phyloP scores from a whole-genome alignment of 257 asterid genomes.

The Thymus mandschuricus region DNA sequence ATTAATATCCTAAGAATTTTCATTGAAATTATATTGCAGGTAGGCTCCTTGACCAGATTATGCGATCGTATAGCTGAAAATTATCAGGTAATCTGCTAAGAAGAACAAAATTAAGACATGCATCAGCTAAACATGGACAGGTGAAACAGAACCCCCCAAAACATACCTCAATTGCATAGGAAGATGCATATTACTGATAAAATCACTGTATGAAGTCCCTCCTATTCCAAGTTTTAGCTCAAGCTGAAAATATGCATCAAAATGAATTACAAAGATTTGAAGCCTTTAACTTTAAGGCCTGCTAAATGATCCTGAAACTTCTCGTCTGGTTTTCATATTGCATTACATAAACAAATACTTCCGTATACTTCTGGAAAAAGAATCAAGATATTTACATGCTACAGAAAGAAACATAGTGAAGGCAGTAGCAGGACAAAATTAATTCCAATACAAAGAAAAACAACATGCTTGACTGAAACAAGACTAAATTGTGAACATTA shows the following conservation, averaged over 20 bases:
- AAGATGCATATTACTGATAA: constrained; percentile 77
- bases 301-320: not conserved
- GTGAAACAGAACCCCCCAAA: constrained; percentile 21
- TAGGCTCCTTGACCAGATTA: not conserved
- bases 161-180: constrained; percentile 93
- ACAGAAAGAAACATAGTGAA: not conserved
- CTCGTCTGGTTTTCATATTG: not conserved
- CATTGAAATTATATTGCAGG: not conserved
- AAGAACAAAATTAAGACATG: constrained; percentile 5
- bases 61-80: constrained; percentile 3
- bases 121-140: constrained; percentile 1
- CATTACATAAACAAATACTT: not conserved
- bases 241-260: constrained; percentile 51
- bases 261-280: constrained; percentile 26
- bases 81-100: not conserved
- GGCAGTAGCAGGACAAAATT: not conserved
- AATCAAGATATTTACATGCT: not conserved
- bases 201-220: constrained; percentile 94
- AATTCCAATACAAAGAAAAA: not conserved
- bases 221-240: constrained; percentile 93
- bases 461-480: constrained; percentile 7
- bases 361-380: not conserved
- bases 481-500: not conserved
- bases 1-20: not conserved
- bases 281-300: constrained; percentile 6